phyloP scores from a whole-genome alignment of 2,329 filamentous ascomycete genomes.

The Byssothecium circinans region DNA sequence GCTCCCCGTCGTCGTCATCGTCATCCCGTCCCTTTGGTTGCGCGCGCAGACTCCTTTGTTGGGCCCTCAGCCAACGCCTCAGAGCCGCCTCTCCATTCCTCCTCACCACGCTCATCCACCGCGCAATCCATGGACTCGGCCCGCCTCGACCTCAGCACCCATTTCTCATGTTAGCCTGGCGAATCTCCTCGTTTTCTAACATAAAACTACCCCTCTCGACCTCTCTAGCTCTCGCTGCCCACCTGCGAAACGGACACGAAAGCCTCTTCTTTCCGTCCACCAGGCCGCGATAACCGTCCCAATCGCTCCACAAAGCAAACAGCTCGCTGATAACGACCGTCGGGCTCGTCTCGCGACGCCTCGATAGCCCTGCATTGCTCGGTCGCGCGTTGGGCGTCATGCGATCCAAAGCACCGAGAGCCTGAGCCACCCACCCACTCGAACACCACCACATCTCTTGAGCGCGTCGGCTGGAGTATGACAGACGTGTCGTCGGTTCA shows the following conservation, averaged over 20 bases:
- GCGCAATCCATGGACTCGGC: conserved; percentile 30
- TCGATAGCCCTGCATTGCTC: conserved; percentile 28
- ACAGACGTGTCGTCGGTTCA: conserved; percentile 47
- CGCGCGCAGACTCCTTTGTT: conserved; percentile 32
- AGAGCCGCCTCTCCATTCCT: conserved; percentile 29
- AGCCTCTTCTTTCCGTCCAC: conserved; percentile 29
- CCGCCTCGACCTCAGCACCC: conserved; percentile 14
- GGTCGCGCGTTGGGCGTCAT: conserved; percentile 45
- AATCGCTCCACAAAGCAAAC: conserved; percentile 11
- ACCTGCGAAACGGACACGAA: conserved; percentile 29
- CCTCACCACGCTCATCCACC: conserved; percentile 19
- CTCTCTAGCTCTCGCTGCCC: conserved; percentile 17
- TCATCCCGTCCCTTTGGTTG: conserved; percentile 16
- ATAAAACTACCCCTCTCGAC: conserved; percentile 25
- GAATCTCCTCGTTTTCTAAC: conserved; percentile 18
- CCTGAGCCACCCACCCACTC: conserved; percentile 39
- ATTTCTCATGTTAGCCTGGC: conserved; percentile 22
- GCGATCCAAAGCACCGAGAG: conserved; percentile 44
- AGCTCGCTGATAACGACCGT: conserved; percentile 23
- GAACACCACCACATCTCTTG: conserved; percentile 20
- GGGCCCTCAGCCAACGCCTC: conserved; percentile 23
- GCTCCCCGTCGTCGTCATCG: conserved; percentile 19
- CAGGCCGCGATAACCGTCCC: conserved; percentile 11
- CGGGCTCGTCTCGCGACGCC: conserved; percentile 27
- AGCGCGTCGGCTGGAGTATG: conserved; percentile 43